phyloP scores from a whole-genome alignment of 2,329 filamentous ascomycete genomes.

The Paramyrothecium sp. region DNA sequence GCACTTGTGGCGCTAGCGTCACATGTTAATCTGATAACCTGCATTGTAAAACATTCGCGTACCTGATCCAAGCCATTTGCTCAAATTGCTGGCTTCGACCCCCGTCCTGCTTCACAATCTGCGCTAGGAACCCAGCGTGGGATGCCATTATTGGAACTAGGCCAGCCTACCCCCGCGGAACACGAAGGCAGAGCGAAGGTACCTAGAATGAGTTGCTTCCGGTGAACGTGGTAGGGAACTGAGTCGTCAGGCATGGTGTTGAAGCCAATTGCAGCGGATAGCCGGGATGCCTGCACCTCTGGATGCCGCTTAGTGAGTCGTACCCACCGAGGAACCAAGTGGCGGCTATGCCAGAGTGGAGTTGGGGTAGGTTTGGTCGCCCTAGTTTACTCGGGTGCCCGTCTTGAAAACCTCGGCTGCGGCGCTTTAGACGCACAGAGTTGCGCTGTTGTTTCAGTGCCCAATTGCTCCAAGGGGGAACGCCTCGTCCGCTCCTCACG shows the following conservation, averaged over 20 bases:
- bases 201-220: too few species aligned
- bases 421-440: background rate
- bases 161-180: too few species aligned
- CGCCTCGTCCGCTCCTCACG: background rate
- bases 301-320: too few species aligned
- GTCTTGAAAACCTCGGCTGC: background rate
- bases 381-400: background rate
- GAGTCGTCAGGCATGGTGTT: slow-evolving; percentile 74
- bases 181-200: too few species aligned
- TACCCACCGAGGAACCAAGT: too few species aligned
- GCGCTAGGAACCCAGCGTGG: slow-evolving; percentile 24
- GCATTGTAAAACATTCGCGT: too few species aligned
- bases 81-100: too few species aligned
- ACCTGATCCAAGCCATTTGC: too few species aligned
- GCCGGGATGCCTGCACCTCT: slow-evolving; percentile 8
- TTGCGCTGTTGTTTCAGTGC: background rate
- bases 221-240: slow-evolving; percentile 34
- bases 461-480: background rate
- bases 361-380: too few species aligned
- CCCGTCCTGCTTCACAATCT: too few species aligned
- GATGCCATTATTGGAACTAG: too few species aligned
- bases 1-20: background rate
- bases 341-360: too few species aligned
- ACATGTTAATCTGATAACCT: background rate
- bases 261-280: slow-evolving; percentile 69